Conservation (phyloP, 345 rosid genomes). For the Barbarea vulgaris region DNA sequence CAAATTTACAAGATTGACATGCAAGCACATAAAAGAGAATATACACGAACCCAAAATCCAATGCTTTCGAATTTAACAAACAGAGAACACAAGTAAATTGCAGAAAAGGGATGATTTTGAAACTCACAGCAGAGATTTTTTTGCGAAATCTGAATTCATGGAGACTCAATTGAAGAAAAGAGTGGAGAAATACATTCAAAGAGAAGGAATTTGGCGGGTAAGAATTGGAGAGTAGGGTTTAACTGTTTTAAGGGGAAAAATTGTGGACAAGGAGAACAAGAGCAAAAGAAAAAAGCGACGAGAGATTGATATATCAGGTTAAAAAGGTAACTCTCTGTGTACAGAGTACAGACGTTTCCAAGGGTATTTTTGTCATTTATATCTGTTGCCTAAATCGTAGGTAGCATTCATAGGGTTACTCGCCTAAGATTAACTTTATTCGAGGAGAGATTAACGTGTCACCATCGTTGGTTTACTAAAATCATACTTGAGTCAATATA, state of each 20-base stretch:
- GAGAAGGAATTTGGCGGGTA: slow-evolving; percentile 30
- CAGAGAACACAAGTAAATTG: slow-evolving; percentile 7
- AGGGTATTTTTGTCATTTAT: neutral
- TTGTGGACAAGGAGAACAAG: neutral
- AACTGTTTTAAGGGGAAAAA: slow-evolving; percentile 19
- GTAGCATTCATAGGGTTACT: neutral
- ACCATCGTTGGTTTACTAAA: neutral
- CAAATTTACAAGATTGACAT: slow-evolving; percentile 2
- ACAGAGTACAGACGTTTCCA: neutral
- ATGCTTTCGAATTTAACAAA: neutral
- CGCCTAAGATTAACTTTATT: neutral
- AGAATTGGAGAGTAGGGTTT: slow-evolving; percentile 32
- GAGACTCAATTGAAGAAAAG: neutral
- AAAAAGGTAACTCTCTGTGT: neutral
- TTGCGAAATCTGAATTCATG: slow-evolving; percentile 10
- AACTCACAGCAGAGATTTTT: slow-evolving; percentile 7
- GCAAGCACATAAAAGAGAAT: neutral
- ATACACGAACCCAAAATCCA: neutral
- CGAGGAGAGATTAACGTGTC: neutral
- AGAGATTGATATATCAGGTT: neutral
- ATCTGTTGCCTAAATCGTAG: neutral
- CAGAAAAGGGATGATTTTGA: neutral
- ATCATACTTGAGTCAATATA: too few species aligned
- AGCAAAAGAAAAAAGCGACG: neutral
- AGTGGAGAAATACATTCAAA: neutral